These are phyloP conservation scores for Corylus americana DNA, from an alignment of 306 rosid genomes.

Conservation along the genomic window DNA sequence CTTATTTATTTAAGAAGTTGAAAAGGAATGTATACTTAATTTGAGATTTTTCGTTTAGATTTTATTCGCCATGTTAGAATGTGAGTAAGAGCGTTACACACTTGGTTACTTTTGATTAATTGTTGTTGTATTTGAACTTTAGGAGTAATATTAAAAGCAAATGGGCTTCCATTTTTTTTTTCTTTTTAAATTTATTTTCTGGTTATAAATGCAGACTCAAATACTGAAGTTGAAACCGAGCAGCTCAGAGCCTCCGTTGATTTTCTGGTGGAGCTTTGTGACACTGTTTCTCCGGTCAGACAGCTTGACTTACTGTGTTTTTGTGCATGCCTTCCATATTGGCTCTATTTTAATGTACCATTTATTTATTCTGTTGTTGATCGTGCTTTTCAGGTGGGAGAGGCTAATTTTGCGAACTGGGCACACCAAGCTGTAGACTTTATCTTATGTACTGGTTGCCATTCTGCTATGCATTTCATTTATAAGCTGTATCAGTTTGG, in stretches of 20 bases:
- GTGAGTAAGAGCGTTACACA: conserved; percentile 14
- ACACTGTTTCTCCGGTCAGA: conserved; percentile 58
- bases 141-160: conserved; percentile 11
- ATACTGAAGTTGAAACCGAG: conserved; percentile 66
- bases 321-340: background rate
- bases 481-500: background rate
- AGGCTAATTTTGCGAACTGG: conserved; percentile 63
- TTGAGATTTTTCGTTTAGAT: background rate
- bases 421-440: conserved; percentile 90
- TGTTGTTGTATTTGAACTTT: background rate
- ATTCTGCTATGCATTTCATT: conserved; percentile 1
- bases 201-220: conserved; percentile 40
- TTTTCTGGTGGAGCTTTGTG: conserved; percentile 87
- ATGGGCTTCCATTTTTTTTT: conserved; percentile 5
- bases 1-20: too few relatives aligned
- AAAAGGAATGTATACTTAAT: background rate
- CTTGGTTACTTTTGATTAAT: conserved; percentile 1
- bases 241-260: conserved; percentile 77
- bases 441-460: conserved; percentile 57
- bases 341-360: conserved; percentile 1
- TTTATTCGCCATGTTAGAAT: background rate
- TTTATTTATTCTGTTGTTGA: background rate
- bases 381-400: conserved; percentile 55
- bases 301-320: conserved; percentile 11
- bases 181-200: too few relatives aligned